Conservation (phyloP, 495 filamentous ascomycete species). For the Aspergillus nanangensis region DNA sequence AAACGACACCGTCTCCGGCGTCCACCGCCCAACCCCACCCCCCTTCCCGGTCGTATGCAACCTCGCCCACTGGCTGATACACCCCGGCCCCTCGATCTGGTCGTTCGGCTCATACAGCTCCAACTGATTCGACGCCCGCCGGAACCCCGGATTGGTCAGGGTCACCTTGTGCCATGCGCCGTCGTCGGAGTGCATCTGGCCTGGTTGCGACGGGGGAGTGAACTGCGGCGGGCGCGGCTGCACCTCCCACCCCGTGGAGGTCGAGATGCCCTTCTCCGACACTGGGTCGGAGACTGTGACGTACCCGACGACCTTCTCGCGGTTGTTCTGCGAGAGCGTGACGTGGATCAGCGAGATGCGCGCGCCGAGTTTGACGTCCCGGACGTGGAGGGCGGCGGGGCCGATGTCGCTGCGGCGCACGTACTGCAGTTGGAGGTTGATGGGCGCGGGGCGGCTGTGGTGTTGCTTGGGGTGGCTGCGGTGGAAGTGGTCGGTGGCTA, state of each 20-base stretch:
- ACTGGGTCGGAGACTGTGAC: not conserved
- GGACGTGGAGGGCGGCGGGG: not conserved
- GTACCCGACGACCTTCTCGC: not conserved
- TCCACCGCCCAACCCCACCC: not conserved
- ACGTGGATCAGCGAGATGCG: not conserved
- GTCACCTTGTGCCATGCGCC: not conserved
- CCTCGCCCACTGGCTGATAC: not conserved
- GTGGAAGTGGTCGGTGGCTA: not conserved
- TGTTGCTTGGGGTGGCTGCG: not conserved
- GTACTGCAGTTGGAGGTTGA: not conserved
- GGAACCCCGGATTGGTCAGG: not conserved
- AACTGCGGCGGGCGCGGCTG: not conserved
- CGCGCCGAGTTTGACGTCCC: not conserved
- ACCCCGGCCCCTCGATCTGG: not conserved
- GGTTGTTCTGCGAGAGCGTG: not conserved
- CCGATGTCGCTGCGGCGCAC: conserved; percentile 1
- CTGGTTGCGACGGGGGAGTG: not conserved
- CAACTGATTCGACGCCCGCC: not conserved
- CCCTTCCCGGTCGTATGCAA: not conserved
- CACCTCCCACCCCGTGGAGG: not conserved
- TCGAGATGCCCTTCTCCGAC: not conserved
- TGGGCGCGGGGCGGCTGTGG: not conserved
- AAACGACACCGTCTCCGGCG: not conserved
- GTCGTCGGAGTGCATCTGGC: not conserved
- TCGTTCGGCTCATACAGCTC: not conserved